A percentile compares a stretch with the other conserved stretches of the same genome.
These are phyloP conservation scores for Dillenia turbinata DNA, from an alignment of 164 flowering plant genomes.

Conservation along the genomic window DNA sequence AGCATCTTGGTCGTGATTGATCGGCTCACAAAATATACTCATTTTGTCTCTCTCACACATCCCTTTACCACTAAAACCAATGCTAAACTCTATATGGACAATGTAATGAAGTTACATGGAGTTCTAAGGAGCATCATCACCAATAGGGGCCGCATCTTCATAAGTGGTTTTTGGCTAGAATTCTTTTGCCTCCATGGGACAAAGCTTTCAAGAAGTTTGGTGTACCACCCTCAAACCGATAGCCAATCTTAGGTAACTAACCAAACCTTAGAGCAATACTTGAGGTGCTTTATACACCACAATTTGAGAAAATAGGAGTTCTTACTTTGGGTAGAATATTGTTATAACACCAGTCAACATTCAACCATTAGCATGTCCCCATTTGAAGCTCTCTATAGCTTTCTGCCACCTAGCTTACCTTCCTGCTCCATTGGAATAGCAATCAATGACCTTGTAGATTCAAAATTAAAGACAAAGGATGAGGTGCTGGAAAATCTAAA, in stretches of 20 bases:
- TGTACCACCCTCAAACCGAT: conserved; percentile 6
- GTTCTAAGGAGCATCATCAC: too few species aligned
- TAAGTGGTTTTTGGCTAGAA: too few species aligned
- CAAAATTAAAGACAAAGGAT: not conserved
- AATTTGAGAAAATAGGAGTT: too few species aligned
- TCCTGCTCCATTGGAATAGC: not conserved
- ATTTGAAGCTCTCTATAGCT: conserved; percentile 6
- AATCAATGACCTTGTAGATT: not conserved
- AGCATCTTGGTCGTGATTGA: not conserved
- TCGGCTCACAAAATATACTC: conserved; percentile 3
- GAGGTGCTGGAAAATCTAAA: not conserved
- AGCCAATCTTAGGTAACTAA: conserved; percentile 3
- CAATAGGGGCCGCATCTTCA: too few species aligned
- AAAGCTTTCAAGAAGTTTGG: not conserved
- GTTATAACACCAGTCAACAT: conserved; percentile 7
- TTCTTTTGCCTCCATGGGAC: too few species aligned
- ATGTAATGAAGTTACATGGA: too few species aligned
- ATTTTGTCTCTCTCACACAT: conserved; percentile 1
- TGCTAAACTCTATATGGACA: conserved; percentile 2
- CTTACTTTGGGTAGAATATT: not conserved
- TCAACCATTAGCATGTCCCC: conserved; percentile 1
- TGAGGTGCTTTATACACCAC: too few species aligned
- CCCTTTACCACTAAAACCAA: conserved; percentile 1
- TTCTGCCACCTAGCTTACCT: conserved; percentile 2
- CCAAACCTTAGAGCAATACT: too few species aligned